Evolutionary conservation across 345 rosid species (phyloP), one percentile per base, ranked within the genome.

Genomic region (Eucalyptus erythrocorys): DNA sequence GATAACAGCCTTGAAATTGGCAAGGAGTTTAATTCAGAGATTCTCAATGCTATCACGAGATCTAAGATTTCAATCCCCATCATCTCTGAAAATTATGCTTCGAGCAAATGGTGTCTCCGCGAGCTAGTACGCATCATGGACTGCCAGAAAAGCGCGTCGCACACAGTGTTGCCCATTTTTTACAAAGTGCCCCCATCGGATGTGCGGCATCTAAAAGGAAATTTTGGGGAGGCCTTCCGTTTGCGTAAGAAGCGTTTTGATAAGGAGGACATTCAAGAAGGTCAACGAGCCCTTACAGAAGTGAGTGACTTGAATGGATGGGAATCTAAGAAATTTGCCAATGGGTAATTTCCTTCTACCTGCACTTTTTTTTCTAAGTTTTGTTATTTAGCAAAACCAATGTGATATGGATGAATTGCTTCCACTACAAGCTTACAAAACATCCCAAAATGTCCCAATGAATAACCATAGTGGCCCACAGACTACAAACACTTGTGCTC

Each of bases 351-450:
- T 1, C 2, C 76, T 64, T 15, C 11, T 4, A 0, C 21, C 40
- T 32, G 0, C 16, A 3, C 21, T 14, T 7, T 15, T n/a, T 3
- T 4, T 2, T 2, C 1, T 32, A 32, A 66, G 10, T 1, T 0
- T 7, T 50, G 53, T 50, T 16, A 50, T 50, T 16, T 50, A 49
- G 53, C 1, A 0, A 50, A 50, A 50, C 21, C 53, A 50, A 9
- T 16, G 6, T 7, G 8, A 68, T 16, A 9, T 34, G 43, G 80
- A 68, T 68, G 7, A 17, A 34, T 0, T 32, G 0, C 79, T 66
- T 7, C 3, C 40, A 66, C 40, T 32, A 15, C 17, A 61, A 13
- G 71, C 71, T 30, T 7, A 30, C 34, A 13, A 61, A 30, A 13
- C 9, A 30, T 30, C 34, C 8, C 68, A 13, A 64, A 64, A n/a